A percentile compares a stretch with the other conserved stretches of the same genome.
Conservation (phyloP, 306 rosid species). For the Carpinus viminea region DNA sequence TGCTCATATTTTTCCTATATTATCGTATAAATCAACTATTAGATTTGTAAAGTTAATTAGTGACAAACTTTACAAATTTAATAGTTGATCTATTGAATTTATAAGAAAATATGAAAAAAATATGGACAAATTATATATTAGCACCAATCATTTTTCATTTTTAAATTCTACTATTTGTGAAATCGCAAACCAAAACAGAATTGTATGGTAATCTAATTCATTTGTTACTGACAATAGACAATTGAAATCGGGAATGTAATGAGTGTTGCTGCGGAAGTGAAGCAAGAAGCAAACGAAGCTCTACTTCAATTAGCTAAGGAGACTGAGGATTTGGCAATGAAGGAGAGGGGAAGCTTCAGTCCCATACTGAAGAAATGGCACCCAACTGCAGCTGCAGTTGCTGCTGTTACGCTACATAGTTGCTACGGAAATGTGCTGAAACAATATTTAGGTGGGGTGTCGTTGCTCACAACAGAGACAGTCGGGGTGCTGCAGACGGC, state of each 20-base stretch:
- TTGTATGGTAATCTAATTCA: neutral
- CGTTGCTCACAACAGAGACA: slow-evolving; percentile 51
- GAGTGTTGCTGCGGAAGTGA: slow-evolving; percentile 27
- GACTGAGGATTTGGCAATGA: slow-evolving; percentile 71
- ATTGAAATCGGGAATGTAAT: slow-evolving; percentile 48
- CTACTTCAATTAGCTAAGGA: slow-evolving; percentile 74
- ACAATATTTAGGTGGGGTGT: slow-evolving; percentile 64
- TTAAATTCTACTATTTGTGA: no score
- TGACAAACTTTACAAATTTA: no score
- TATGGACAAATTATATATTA: no score
- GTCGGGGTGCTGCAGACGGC: slow-evolving; percentile 71
- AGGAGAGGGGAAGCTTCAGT: slow-evolving; percentile 75
- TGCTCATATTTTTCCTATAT: no score
- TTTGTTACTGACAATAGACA: slow-evolving; percentile 40
- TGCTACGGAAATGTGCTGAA: slow-evolving; percentile 71
- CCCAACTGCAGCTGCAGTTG: slow-evolving; percentile 58
- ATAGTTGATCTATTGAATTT: no score
- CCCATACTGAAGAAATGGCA: slow-evolving; percentile 73
- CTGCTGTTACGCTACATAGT: slow-evolving; percentile 74
- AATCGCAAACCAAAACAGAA: neutral
- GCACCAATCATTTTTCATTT: no score
- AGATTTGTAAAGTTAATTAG: no score
- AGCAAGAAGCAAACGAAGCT: slow-evolving; percentile 48
- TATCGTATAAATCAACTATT: no score
- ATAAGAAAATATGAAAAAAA: no score